These are phyloP conservation scores for Talaromyces sp. DNA, from an alignment of 2,329 filamentous ascomycete species.

Conservation along the genomic window DNA sequence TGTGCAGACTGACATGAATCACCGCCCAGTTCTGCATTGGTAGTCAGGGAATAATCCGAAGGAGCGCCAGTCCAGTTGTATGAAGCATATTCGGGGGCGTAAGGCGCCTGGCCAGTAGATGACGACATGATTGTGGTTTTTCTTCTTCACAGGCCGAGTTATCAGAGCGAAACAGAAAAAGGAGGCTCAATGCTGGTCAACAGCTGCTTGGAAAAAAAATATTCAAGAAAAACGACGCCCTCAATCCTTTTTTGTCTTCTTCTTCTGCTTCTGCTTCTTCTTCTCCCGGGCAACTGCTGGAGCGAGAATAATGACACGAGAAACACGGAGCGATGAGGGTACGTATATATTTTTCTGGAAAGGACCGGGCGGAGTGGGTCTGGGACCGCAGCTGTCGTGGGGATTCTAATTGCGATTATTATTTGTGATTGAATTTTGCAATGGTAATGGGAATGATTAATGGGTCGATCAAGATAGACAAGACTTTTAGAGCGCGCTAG, in stretches of 20 bases:
- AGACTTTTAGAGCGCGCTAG: neutral
- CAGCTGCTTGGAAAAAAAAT: neutral
- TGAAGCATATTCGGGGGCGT: conserved; percentile 40
- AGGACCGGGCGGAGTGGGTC: neutral
- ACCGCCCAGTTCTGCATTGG: conserved; percentile 61
- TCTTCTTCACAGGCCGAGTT: conserved; percentile 5
- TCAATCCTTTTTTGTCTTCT: neutral
- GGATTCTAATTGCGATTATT: neutral
- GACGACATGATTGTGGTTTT: conserved; percentile 24
- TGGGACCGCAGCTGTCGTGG: neutral
- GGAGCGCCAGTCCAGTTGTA: conserved; percentile 46
- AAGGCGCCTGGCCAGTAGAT: conserved; percentile 25
- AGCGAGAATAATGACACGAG: neutral
- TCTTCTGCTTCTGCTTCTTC: too few relatives aligned
- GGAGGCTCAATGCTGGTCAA: neutral
- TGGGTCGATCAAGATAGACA: neutral
- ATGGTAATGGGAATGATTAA: neutral
- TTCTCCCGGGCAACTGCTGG: neutral
- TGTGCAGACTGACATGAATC: conserved; percentile 67
- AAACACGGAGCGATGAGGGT: neutral
- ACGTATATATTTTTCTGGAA: neutral
- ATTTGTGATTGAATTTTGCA: neutral
- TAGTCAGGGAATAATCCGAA: conserved; percentile 37
- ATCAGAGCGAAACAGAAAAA: neutral
- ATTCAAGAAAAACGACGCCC: neutral